Base-by-base conservation (phyloP, 2,329 filamentous ascomycete species). In the Balansia obtecta region DNA sequence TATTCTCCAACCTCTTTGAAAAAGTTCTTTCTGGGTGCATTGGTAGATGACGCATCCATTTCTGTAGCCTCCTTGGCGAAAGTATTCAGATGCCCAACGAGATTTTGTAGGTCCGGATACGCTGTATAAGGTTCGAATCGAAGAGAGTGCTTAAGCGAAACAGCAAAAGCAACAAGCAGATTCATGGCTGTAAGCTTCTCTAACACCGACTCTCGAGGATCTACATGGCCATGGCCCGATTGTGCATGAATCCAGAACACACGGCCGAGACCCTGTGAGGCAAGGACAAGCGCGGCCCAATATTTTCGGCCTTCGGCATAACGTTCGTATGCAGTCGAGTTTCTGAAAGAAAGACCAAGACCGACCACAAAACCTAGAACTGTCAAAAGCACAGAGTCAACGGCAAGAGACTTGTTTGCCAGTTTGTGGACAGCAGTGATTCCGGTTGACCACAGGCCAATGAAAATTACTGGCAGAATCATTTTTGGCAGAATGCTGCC, bases 211-310 rank as follows among this genome's bases (percentile, higher is more conserved):
- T 84, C 73, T 59, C 87, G 88, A 18, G 74, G 73, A 10, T 70
- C 67, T 39, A 62, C 52, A 34, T 52, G 71, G 50, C 44, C 77
- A 70, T 32, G 73, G 71, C 57, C 83, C 71, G 62, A 86, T 8
- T 78, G n/a, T n/a, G n/a, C 73, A 58, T 95, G 86, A 33, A 95
- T 75, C 90, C 90, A 96, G 62, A 93, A 86, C 10, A 86, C 74
- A 20, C 90, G 81, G 57, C 80, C 86, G 57, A 94, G 71, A 63
- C 81, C 70, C 69, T 88, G 72, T 59, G 74, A 69, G 60, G 85
- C 83, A 64, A 75, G 71, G 50, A 74, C 79, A 57, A 82, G 70
- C 50, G 77, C 70, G 1, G 79, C 71, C 79, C 80, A 84, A 58
- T 73, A 79, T 57, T 78, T 79, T 38, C 82, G 73, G 38, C 82